Conservation (phyloP, 2,329 filamentous ascomycete genomes). For the Xylogone sp. region DNA sequence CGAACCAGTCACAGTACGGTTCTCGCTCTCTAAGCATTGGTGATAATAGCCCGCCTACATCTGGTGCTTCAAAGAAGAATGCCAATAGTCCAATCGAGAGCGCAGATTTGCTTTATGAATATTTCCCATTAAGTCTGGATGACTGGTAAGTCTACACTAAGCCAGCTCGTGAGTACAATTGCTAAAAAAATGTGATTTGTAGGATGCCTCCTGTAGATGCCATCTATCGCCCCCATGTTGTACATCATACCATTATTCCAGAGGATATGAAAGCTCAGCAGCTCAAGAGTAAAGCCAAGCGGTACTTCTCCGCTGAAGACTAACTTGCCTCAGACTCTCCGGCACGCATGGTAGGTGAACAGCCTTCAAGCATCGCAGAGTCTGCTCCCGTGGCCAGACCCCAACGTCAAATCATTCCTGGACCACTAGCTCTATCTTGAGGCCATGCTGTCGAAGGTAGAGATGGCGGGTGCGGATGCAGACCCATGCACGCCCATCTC, state of each 20-base stretch:
- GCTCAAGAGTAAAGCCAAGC: constrained; percentile 61
- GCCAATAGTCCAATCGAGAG: constrained; percentile 67
- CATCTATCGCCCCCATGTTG: constrained; percentile 86
- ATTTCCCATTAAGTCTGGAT: constrained; percentile 86
- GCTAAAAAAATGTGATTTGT: constrained; percentile 27
- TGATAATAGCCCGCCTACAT: background rate
- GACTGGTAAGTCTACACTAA: constrained; percentile 60
- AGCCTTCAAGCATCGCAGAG: background rate
- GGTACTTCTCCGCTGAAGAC: constrained; percentile 66
- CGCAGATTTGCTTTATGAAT: constrained; percentile 85
- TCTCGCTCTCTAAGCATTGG: background rate
- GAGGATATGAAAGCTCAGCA: constrained; percentile 68
- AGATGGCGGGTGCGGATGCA: too few species aligned
- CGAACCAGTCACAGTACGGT: background rate
- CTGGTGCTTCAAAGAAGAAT: background rate
- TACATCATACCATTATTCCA: constrained; percentile 77
- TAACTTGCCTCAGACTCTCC: constrained; percentile 5
- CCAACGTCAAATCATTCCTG: background rate
- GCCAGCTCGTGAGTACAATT: background rate
- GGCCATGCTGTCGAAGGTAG: too few species aligned
- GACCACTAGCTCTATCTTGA: too few species aligned
- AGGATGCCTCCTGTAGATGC: constrained; percentile 83
- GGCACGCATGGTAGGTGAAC: background rate
- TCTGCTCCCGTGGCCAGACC: background rate
- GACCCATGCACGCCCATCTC: too few species aligned